Base-by-base conservation (phyloP, 352 stramenopile species). In the Elongisporangium undulatum region DNA sequence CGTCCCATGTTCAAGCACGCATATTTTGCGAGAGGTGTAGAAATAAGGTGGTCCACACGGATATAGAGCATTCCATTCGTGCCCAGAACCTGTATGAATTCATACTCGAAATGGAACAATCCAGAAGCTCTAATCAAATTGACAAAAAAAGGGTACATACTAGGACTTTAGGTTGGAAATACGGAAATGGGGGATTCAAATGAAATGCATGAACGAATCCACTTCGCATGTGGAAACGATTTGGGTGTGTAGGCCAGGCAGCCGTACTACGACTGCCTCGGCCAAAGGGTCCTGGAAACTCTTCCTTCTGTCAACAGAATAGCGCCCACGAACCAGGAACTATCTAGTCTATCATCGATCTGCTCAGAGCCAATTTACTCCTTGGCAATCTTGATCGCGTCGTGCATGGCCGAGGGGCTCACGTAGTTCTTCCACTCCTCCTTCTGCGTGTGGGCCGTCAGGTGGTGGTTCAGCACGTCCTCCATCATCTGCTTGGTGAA, bases 401-500 rank as follows among this genome's bases (percentile, higher is more conserved):
- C 64, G 55, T 75, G 62, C 65, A 78, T 81, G 61, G 79, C 72
- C 38, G 61, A 77, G 6, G 82, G 80, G 26, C 76, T 69, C n/a
- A 75, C 69, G 69, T 93, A 92, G 39, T 88, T 64, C 77, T 93
- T 91, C 95, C 95, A 99, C 56, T 82, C 77, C 58, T 98, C 89
- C 72, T 99, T 99, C 66, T 96, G 90, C 61, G 64, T 63, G 82
- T 98, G 96, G 17, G 90, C 94, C 58, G 83, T 89, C 61, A 98
- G 90, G 72, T 98, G 94, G 67, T 98, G 86, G 49, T 97, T 75
- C 29, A 99, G 80, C 53, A 97, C 94, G 65, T 97, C 85, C 69
- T 93, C 89, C 69, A 99, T 97, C 68, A 97, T 89, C 53, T 94
- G 74, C 66, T 95, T 89, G 66, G 96, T 95, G 66, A 99, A 94